Base-by-base conservation (phyloP, 164 flowering plant genomes). In the Aristolochia californica region DNA sequence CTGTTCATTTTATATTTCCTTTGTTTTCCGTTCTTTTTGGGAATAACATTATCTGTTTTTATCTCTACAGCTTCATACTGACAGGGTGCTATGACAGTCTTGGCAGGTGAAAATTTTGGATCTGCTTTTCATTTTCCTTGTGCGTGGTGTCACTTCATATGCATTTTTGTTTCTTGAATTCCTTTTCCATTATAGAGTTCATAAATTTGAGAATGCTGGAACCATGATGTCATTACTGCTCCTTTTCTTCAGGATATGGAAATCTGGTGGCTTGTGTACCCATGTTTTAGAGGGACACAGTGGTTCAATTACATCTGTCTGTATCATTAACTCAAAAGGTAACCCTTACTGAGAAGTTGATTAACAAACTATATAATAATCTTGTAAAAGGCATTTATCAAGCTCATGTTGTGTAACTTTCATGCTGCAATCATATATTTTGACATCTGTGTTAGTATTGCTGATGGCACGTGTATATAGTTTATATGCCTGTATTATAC, bases 21-120 rank as follows among this genome's bases (percentile, higher is more conserved):
- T 5, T 2, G 7, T 2, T 34, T 34, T 34, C 40, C 40, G 10
- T 34, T 34, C 34, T 34, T 1, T 34, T 34, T 34, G 0, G 45
- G 26, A 26, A 43, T 34, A 40, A 26, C 34, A 34, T 34, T 34
- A 9, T 34, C 4, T 28, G 7, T 28, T 7, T 34, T 34, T 8
- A 34, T 34, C 40, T 34, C 40, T 34, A 34, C 40, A 89, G 99
- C 78, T 80, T 85, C 57, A 76, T 94, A 65, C 69, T 94, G 75
- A 80, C 96, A 0, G 99, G 99, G 16, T 83, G 91, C 76, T 94
- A 84, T 75, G 99, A 94, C 78, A 70, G 82, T 65, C 66, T 83
- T 25, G 97, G 83, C 76, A 87, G 99, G 99, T 93, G 72, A 70
- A n/a, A 5, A 15, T 53, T 56, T 2, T 0, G 22, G 21, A 5